phyloP scores from a whole-genome alignment of 2,329 filamentous ascomycete genomes.

The Escovopsis sp. region DNA sequence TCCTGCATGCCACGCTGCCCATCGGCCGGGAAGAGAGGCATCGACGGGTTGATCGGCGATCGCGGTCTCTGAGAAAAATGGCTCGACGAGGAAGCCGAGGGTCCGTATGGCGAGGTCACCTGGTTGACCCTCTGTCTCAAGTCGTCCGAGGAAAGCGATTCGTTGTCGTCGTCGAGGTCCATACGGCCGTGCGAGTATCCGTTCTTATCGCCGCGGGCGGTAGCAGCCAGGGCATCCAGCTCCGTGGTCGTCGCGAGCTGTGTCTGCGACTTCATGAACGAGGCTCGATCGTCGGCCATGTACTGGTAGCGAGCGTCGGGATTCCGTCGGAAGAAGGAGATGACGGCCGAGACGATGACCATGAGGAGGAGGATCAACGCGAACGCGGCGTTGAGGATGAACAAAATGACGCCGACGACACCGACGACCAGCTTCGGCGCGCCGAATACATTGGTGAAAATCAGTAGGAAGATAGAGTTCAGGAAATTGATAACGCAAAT shows the following conservation, averaged over 20 bases:
- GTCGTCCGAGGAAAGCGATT: slow-evolving; percentile 23
- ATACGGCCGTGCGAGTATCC: slow-evolving; percentile 21
- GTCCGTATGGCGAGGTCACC: slow-evolving; percentile 7
- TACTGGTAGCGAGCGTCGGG: slow-evolving; percentile 90
- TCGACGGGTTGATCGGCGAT: slow-evolving; percentile 26
- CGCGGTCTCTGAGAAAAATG: slow-evolving; percentile 13
- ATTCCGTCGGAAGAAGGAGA: slow-evolving; percentile 80
- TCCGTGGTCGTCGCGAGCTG: slow-evolving; percentile 66
- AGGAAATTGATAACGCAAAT: slow-evolving; percentile 84
- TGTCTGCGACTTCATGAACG: slow-evolving; percentile 92
- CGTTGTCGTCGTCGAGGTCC: slow-evolving; percentile 27
- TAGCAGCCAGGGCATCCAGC: slow-evolving; percentile 76
- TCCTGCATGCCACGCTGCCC: slow-evolving; percentile 18
- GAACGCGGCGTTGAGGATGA: slow-evolving; percentile 74
- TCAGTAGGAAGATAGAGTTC: slow-evolving; percentile 74
- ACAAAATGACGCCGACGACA: slow-evolving; percentile 79
- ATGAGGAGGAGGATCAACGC: slow-evolving; percentile 69
- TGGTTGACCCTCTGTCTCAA: slow-evolving; percentile 20
- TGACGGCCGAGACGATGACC: slow-evolving; percentile 43
- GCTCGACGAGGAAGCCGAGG: slow-evolving; percentile 12
- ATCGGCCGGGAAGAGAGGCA: slow-evolving; percentile 27
- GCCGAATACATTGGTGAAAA: slow-evolving; percentile 78
- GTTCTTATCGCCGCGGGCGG: slow-evolving; percentile 69
- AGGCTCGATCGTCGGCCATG: slow-evolving; percentile 90
- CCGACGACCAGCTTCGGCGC: slow-evolving; percentile 72